Evolutionary conservation across 1,284 basidiomycete species (phyloP).

Genomic region (Rugosomyces carneus): DNA sequence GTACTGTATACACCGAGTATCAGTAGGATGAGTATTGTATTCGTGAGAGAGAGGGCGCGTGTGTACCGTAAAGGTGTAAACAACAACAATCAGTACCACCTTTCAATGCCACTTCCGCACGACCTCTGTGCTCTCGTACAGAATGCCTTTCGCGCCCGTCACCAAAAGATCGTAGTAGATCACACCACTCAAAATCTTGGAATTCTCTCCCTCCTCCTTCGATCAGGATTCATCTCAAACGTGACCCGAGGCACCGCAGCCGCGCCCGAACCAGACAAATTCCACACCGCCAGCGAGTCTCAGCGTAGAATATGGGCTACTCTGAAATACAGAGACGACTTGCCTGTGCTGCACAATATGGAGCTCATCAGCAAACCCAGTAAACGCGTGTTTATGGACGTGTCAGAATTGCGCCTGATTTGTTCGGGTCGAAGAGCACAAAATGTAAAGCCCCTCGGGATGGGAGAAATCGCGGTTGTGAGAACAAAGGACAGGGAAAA

Average conservation of each 20-base stretch:
- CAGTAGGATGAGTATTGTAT: no score
- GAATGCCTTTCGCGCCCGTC: conserved; percentile 83
- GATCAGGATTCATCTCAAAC: conserved; percentile 78
- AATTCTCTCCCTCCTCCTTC: conserved; percentile 80
- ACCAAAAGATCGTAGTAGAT: conserved; percentile 64
- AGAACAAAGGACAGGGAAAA: conserved; percentile 63
- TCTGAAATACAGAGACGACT: conserved; percentile 84
- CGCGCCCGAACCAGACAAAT: conserved; percentile 57
- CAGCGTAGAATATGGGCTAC: conserved; percentile 82
- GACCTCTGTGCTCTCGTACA: conserved; percentile 82
- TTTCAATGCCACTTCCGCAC: conserved; percentile 60
- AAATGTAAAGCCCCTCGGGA: conserved; percentile 65
- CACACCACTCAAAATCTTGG: conserved; percentile 78
- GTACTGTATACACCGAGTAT: no score
- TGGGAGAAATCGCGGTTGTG: conserved; percentile 86
- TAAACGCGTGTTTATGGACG: conserved; percentile 68
- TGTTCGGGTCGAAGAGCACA: conserved; percentile 70
- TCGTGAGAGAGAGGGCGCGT: neutral
- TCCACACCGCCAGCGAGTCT: conserved; percentile 47
- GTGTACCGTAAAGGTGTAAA: neutral
- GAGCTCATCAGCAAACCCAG: conserved; percentile 71
- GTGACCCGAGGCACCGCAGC: conserved; percentile 74
- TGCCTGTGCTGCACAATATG: conserved; percentile 73
- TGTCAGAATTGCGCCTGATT: conserved; percentile 64
- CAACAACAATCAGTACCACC: neutral